Evolutionary conservation across 2,329 filamentous ascomycete genomes (phyloP).

Genomic region (Botryotinia globosa): DNA sequence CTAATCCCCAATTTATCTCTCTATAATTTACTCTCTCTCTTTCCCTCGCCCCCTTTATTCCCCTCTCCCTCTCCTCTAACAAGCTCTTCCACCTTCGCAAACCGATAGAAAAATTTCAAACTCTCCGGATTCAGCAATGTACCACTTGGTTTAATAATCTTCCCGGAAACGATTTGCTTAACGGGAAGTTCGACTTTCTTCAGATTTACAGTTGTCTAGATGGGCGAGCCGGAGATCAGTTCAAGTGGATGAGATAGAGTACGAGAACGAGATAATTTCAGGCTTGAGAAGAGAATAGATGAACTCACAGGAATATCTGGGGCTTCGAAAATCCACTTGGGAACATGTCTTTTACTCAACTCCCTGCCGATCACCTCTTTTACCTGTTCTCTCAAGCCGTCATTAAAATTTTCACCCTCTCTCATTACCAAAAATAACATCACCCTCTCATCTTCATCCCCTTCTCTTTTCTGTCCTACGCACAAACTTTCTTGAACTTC

Average conservation of each 20-base stretch:
- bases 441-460: constrained; percentile 56
- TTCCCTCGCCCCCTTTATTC: not conserved
- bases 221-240: not conserved
- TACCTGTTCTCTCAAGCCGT: constrained; percentile 53
- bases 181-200: constrained; percentile 85
- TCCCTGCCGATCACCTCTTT: constrained; percentile 64
- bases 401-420: constrained; percentile 55
- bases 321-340: constrained; percentile 74
- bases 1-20: not conserved
- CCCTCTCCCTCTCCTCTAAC: not conserved
- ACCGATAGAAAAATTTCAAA: constrained; percentile 75
- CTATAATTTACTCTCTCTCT: constrained; percentile 4
- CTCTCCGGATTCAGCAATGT: constrained; percentile 75
- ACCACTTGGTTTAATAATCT: constrained; percentile 69
- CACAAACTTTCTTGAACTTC: constrained; percentile 64
- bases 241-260: not conserved
- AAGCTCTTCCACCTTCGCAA: constrained; percentile 65
- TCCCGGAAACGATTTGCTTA: constrained; percentile 78
- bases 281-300: not conserved
- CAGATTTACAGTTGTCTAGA: constrained; percentile 74
- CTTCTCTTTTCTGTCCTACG: constrained; percentile 69
- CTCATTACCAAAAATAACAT: constrained; percentile 60
- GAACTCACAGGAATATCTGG: constrained; percentile 72
- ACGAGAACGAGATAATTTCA: not conserved
- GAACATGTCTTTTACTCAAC: constrained; percentile 71